A percentile compares a stretch with the other conserved stretches of the same genome.
Conservation (phyloP, 768 basidiomycete genomes). For the Megacollybia marginata region DNA sequence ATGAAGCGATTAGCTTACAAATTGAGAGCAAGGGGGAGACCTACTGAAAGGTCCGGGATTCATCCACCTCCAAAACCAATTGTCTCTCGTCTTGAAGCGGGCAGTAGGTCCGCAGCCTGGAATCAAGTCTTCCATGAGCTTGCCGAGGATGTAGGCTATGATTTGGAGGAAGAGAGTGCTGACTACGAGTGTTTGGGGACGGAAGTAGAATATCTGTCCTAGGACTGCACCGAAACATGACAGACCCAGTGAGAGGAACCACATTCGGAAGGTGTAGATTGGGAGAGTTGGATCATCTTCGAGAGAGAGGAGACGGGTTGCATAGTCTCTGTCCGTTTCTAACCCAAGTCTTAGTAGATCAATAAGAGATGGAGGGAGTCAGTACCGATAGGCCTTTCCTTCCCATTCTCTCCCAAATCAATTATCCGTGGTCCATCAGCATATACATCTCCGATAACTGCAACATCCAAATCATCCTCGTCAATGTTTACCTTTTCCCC, state of each 20-base stretch:
- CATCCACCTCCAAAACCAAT: constrained; percentile 35
- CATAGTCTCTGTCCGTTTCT: constrained; percentile 41
- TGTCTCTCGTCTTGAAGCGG: constrained; percentile 15
- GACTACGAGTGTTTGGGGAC: constrained; percentile 16
- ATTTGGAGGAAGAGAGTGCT: constrained; percentile 36
- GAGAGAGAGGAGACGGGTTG: constrained; percentile 41
- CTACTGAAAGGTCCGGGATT: constrained; percentile 49
- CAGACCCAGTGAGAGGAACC: constrained; percentile 47
- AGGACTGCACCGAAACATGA: constrained; percentile 49
- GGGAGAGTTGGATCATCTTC: constrained; percentile 46
- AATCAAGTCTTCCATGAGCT: constrained; percentile 26
- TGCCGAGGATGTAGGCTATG: constrained; percentile 36
- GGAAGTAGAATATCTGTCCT: constrained; percentile 46
- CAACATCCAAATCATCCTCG: constrained; percentile 2
- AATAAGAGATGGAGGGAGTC: background rate
- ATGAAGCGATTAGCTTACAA: background rate
- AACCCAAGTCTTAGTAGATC: background rate
- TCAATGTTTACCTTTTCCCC: constrained; percentile 8
- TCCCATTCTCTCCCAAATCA: constrained; percentile 38
- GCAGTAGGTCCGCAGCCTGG: constrained; percentile 15
- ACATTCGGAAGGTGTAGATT: constrained; percentile 47
- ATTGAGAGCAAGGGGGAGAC: constrained; percentile 12
- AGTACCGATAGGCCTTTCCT: constrained; percentile 42
- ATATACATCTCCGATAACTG: constrained; percentile 13
- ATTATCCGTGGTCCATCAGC: constrained; percentile 16